These are phyloP conservation scores for Termitomyces sp. DNA, from an alignment of 768 basidiomycete species.

Conservation along the genomic window DNA sequence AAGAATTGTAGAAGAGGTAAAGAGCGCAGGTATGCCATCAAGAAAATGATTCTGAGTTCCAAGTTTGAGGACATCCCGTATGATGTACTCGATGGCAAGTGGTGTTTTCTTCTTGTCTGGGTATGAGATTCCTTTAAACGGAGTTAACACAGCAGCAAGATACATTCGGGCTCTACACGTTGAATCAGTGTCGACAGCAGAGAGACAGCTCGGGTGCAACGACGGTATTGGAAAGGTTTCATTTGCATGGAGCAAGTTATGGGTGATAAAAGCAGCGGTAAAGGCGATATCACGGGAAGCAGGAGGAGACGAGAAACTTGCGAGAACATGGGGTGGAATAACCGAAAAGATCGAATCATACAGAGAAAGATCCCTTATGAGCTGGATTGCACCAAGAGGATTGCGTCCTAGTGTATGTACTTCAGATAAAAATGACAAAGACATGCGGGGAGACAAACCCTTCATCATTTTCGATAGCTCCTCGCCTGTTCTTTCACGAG, in stretches of 20 bases:
- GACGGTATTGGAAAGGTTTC: constrained; percentile 26
- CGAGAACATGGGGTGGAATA: constrained; percentile 38
- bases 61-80: constrained; percentile 82
- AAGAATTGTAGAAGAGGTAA: constrained; percentile 45
- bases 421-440: neutral
- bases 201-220: constrained; percentile 43
- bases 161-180: constrained; percentile 58
- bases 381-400: constrained; percentile 65
- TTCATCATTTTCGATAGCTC: constrained; percentile 94
- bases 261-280: constrained; percentile 53
- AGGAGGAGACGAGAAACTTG: constrained; percentile 39
- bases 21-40: constrained; percentile 69
- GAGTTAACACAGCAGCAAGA: constrained; percentile 72
- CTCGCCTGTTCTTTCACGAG: constrained; percentile 85
- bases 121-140: constrained; percentile 57
- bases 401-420: constrained; percentile 48
- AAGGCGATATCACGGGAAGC: constrained; percentile 39
- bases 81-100: constrained; percentile 57
- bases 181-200: constrained; percentile 29
- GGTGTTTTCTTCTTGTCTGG: constrained; percentile 58
- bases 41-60: constrained; percentile 73
- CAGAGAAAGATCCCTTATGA: constrained; percentile 71
- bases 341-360: constrained; percentile 60
- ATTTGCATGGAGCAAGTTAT: constrained; percentile 33
- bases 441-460: constrained; percentile 35